phyloP scores from a whole-genome alignment of 148 eudicot genomes.

The Silene uniflora region DNA sequence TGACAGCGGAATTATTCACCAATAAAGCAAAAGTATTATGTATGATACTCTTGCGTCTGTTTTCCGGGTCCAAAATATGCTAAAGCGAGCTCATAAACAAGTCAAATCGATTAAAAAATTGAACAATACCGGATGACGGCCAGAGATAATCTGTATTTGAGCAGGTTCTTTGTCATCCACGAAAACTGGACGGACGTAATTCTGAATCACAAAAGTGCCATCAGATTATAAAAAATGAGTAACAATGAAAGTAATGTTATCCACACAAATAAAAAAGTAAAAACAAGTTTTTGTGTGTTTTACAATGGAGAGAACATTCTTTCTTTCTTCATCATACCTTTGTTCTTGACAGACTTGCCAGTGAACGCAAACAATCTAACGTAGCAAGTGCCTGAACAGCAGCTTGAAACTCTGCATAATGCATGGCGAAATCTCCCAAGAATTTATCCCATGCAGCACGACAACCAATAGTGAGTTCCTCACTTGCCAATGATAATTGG shows the following conservation, averaged over 20 bases:
- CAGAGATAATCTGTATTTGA: conserved; percentile 63
- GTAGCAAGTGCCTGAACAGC: conserved; percentile 88
- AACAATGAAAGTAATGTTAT: not conserved
- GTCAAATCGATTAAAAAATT: not conserved
- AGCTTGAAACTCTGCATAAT: conserved; percentile 76
- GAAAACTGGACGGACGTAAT: conserved; percentile 77
- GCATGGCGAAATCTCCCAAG: conserved; percentile 49
- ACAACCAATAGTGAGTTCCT: conserved; percentile 70
- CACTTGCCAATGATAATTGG: conserved; percentile 67
- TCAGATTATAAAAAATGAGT: not conserved
- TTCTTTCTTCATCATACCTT: conserved; percentile 44
- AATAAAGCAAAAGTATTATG: not conserved
- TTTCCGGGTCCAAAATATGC: not conserved
- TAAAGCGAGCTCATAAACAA: not conserved
- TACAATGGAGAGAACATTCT: conserved; percentile 3
- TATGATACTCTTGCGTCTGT: not conserved
- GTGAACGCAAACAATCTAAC: conserved; percentile 84
- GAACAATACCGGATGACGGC: conserved; percentile 85
- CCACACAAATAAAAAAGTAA: not conserved
- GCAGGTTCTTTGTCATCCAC: conserved; percentile 62
- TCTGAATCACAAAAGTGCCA: conserved; percentile 39
- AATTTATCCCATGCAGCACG: conserved; percentile 74
- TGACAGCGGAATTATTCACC: not conserved
- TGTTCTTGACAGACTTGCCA: conserved; percentile 70
- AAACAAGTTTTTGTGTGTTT: not conserved